Conservation (phyloP, 352 stramenopile species). For the Globisporangium paddicum region DNA sequence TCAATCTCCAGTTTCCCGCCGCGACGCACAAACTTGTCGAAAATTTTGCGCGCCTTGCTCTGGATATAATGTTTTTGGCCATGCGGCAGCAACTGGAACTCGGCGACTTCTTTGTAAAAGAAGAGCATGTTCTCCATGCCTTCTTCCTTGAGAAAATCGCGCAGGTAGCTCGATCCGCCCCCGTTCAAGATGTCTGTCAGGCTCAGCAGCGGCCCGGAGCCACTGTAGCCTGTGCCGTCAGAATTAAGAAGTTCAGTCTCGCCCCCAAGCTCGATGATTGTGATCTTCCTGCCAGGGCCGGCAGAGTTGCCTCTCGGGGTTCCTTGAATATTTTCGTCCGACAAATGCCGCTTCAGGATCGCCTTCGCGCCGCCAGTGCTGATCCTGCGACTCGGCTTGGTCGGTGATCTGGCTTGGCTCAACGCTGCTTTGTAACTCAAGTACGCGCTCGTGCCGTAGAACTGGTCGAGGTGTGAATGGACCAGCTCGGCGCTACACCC, state of each 20-base stretch:
- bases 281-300: neutral
- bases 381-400: neutral
- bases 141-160: slow-evolving; percentile 49
- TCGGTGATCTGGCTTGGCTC: neutral
- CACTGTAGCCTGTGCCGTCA: neutral
- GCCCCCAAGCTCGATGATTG: neutral
- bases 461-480: slow-evolving; percentile 52
- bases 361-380: neutral
- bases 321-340: neutral
- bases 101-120: slow-evolving; percentile 71
- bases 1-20: slow-evolving; percentile 60
- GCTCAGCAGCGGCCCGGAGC: slow-evolving; percentile 6
- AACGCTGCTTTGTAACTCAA: slow-evolving; percentile 31
- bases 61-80: slow-evolving; percentile 72
- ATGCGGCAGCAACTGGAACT: slow-evolving; percentile 66
- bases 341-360: slow-evolving; percentile 6
- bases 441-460: slow-evolving; percentile 44
- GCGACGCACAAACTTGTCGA: slow-evolving; percentile 63
- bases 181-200: slow-evolving; percentile 44
- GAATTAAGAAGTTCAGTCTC: neutral
- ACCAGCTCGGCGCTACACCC: slow-evolving; percentile 58
- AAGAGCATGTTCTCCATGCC: slow-evolving; percentile 47
- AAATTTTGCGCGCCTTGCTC: slow-evolving; percentile 61
- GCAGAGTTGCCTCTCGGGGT: neutral
- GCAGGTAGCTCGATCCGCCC: slow-evolving; percentile 44